Conservation (phyloP, 2,329 filamentous ascomycete species). For the Exophiala sp. region DNA sequence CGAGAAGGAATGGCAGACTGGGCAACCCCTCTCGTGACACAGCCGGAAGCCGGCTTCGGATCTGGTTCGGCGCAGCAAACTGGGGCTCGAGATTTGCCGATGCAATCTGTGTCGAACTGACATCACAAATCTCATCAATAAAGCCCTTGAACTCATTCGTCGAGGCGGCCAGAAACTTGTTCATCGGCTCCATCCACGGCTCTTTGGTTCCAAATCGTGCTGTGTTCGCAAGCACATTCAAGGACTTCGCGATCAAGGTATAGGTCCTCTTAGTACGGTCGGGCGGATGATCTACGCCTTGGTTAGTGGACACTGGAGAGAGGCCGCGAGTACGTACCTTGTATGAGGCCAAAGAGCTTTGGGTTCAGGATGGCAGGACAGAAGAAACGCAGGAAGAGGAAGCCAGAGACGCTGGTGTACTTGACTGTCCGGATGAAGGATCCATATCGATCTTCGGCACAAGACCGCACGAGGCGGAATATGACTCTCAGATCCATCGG, state of each 20-base stretch:
- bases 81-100: conserved; percentile 55
- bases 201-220: conserved; percentile 90
- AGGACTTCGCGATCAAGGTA: conserved; percentile 83
- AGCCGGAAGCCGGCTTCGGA: conserved; percentile 72
- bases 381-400: conserved; percentile 90
- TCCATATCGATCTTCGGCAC: conserved; percentile 89
- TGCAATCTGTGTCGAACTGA: conserved; percentile 61
- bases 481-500: conserved; percentile 77
- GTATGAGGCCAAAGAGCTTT: conserved; percentile 81
- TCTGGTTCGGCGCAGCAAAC: conserved; percentile 88
- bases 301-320: conserved; percentile 24
- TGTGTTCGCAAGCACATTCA: conserved; percentile 86
- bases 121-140: conserved; percentile 77
- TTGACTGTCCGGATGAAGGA: conserved; percentile 83
- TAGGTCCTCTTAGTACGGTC: conserved; percentile 78
- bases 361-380: conserved; percentile 94
- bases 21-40: conserved; percentile 87
- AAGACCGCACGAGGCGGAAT: conserved; percentile 83
- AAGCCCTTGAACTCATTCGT: conserved; percentile 77
- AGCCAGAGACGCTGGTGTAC: conserved; percentile 92
- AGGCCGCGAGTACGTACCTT: conserved; percentile 44
- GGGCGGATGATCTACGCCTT: conserved; percentile 64
- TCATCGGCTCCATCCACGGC: conserved; percentile 99
- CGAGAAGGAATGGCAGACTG: conserved; percentile 85
- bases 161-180: conserved; percentile 70